These are phyloP conservation scores for Myxozyma vanderwaltii DNA, from an alignment of 805 yeast species.

Conservation along the genomic window DNA sequence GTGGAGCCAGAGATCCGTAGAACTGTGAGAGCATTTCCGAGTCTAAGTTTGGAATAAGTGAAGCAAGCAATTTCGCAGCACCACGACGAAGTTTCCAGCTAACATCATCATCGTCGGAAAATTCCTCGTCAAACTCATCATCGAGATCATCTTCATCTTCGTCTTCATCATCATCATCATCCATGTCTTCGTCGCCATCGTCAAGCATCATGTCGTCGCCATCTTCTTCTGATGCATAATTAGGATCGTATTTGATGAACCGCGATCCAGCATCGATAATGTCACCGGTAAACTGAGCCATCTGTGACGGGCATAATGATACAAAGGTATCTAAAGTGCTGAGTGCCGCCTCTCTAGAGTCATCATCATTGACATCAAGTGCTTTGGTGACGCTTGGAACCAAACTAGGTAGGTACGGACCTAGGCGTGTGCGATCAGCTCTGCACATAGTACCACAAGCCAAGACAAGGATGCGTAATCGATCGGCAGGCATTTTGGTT, in stretches of 20 bases:
- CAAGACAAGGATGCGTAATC: constrained; percentile 18
- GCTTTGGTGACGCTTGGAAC: constrained; percentile 36
- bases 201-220: constrained; percentile 32
- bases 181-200: constrained; percentile 44
- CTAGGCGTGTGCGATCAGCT: constrained; percentile 33
- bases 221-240: constrained; percentile 38
- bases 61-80: constrained; percentile 49
- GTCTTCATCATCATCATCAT: constrained; percentile 51
- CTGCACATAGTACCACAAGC: constrained; percentile 39
- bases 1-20: constrained; percentile 43
- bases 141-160: constrained; percentile 46
- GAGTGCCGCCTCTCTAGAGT: constrained; percentile 55
- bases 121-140: constrained; percentile 42
- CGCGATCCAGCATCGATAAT: constrained; percentile 40
- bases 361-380: constrained; percentile 42
- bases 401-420: constrained; percentile 25
- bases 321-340: constrained; percentile 47
- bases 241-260: constrained; percentile 53
- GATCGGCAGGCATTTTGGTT: constrained; percentile 17
- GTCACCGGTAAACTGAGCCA: constrained; percentile 39
- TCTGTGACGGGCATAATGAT: constrained; percentile 45
- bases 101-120: constrained; percentile 52
- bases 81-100: constrained; percentile 67
- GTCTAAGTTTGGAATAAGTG: constrained; percentile 43
- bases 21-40: constrained; percentile 22